phyloP scores from a whole-genome alignment of 768 basidiomycete species.

The Cystobasidium onofrii region DNA sequence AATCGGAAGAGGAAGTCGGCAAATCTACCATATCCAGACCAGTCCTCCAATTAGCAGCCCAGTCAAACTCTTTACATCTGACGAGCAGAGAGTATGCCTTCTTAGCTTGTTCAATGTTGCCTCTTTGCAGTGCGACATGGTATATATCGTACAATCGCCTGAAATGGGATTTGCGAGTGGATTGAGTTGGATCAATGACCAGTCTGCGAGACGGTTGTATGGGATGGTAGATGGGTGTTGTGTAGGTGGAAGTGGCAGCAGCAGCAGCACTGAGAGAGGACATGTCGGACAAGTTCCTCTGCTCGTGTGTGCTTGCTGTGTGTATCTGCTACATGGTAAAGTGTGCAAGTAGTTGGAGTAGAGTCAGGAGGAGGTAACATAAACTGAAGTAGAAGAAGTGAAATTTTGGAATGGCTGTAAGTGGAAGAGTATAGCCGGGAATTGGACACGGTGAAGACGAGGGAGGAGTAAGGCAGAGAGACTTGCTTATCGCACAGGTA shows the following conservation, averaged over 20 bases:
- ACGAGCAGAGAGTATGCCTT: slow-evolving; percentile 27
- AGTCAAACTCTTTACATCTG: slow-evolving; percentile 28
- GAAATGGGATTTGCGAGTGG: slow-evolving; percentile 7
- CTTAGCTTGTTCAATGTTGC: slow-evolving; percentile 4
- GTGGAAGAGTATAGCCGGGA: no score
- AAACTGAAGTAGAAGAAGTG: background rate
- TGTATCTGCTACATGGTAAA: background rate
- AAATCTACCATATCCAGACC: slow-evolving; percentile 25
- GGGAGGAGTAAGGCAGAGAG: no score
- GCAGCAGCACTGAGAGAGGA: background rate
- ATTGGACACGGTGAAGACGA: no score
- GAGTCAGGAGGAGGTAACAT: no score
- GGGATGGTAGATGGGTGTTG: background rate
- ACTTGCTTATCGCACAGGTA: no score
- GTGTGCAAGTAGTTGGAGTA: background rate
- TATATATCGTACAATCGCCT: slow-evolving; percentile 29
- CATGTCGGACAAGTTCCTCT: background rate
- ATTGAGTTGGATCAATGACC: background rate
- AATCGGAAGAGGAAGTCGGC: background rate
- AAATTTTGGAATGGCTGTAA: background rate
- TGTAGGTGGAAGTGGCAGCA: background rate
- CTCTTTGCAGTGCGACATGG: slow-evolving; percentile 21
- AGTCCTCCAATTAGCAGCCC: slow-evolving; percentile 25
- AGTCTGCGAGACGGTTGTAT: background rate
- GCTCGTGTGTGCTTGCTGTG: background rate